Evolutionary conservation across 192 early-diverging fungal genomes (phyloP), one percentile per base, ranked within the genome.

Genomic region (Backusella parvicylindrica): DNA sequence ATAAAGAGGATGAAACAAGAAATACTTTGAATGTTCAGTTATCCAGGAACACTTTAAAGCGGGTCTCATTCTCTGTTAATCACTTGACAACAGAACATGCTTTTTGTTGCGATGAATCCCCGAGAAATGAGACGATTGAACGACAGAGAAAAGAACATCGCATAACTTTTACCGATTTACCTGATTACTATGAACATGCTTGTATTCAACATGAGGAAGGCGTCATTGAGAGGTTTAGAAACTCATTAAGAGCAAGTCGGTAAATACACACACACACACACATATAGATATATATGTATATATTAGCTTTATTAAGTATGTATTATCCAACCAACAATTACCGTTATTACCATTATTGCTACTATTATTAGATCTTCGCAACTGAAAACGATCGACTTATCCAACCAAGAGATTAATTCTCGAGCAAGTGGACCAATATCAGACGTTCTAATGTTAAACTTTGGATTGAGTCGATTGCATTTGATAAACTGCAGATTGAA

Each of bases 381-480:
- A 1, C 65, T 81, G 36, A 70, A 71, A 18, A 28, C 64, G 8
- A 65, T 81, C 18, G 75, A 81, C 41, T 69, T 81, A 32, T 77
- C 75, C 32, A 76, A 74, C 15, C 35, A 88, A 43, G 77, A 76
- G 16, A 78, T 94, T 35, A 77, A 83, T 69, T 85, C 86, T 11
- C 83, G 80, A 23, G 78, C 84, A 47, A 85, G 90, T 38, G 87
- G 87, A 11, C 90, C 92, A 66, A 86, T 95, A 77, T 88, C 91
- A n/a, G 93, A 94, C 64, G 89, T 94, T 64, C 81, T 95, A 18
- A 89, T 89, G n/a, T 80, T 94, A 21, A 87, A 91, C 68, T 91
- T 91, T 87, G 91, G 92, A 26, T 79, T 95, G 28, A 78, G 70
- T 68, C 85, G 85, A 64, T 83, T 95, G 18, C 84, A 84, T 63